Evolutionary conservation across 2,329 filamentous ascomycete species (phyloP).

Genomic region (Cercospora sp.): DNA sequence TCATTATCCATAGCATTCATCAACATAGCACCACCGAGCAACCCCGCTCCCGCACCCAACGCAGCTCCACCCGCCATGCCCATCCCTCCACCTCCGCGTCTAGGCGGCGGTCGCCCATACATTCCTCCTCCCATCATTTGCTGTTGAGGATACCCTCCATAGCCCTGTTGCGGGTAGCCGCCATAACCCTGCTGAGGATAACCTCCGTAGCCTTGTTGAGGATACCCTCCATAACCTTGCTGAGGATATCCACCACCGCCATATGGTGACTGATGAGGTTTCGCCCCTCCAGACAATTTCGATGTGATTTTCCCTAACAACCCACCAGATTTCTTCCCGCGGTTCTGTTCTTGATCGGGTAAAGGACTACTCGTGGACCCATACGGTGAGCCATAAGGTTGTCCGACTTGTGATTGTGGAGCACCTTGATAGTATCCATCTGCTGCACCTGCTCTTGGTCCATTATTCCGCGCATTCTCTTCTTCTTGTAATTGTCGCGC

Average conservation of each 20-base stretch:
- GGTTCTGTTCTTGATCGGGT: conserved; percentile 33
- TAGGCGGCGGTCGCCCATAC: conserved; percentile 47
- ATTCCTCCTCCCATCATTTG: conserved; percentile 26
- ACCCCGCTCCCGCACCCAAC: conserved; percentile 75
- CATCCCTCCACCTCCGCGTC: conserved; percentile 53
- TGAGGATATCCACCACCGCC: conserved; percentile 43
- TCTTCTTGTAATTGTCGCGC: conserved; percentile 80
- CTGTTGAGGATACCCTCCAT: conserved; percentile 46
- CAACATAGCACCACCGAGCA: conserved; percentile 75
- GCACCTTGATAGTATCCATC: conserved; percentile 49
- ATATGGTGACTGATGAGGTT: conserved; percentile 33
- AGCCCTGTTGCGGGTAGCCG: conserved; percentile 29
- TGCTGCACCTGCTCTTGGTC: conserved; percentile 41
- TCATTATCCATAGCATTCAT: conserved; percentile 59
- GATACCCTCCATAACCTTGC: conserved; percentile 32
- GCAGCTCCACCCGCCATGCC: conserved; percentile 74
- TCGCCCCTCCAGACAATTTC: conserved; percentile 42
- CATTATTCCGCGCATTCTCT: conserved; percentile 63
- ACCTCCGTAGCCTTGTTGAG: conserved; percentile 32
- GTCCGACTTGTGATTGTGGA: conserved; percentile 23
- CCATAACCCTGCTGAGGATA: conserved; percentile 43
- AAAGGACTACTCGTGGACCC: conserved; percentile 18
- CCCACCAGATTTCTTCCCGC: conserved; percentile 43
- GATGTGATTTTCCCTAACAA: conserved; percentile 57
- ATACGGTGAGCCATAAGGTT: conserved; percentile 33